phyloP scores from a whole-genome alignment of 805 yeast species.

The Suhomyces tanzawaensis region DNA sequence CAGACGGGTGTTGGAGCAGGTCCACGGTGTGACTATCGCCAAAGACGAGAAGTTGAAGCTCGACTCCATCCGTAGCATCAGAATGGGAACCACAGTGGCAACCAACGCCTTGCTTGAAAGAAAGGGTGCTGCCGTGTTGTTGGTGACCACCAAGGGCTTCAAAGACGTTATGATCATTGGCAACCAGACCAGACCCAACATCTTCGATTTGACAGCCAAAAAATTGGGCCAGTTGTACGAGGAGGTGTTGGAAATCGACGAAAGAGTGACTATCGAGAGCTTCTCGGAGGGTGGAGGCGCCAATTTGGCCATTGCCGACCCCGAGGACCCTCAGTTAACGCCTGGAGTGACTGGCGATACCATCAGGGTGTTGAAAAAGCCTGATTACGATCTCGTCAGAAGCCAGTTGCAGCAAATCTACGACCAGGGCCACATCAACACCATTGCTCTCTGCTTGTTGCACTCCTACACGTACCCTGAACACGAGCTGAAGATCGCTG shows the following conservation, averaged over 20 bases:
- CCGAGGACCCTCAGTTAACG: slow-evolving; percentile 28
- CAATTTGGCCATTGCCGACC: slow-evolving; percentile 16
- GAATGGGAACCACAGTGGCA: slow-evolving; percentile 96
- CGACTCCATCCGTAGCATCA: slow-evolving; percentile 58
- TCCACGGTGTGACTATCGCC: slow-evolving; percentile 54
- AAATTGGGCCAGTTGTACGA: slow-evolving; percentile 73
- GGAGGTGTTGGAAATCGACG: slow-evolving; percentile 80
- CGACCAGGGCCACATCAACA: slow-evolving; percentile 20
- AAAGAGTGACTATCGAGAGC: slow-evolving; percentile 76
- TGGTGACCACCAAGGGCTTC: slow-evolving; percentile 86
- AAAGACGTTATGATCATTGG: slow-evolving; percentile 81
- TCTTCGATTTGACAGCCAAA: slow-evolving; percentile 76
- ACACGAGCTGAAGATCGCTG: slow-evolving; percentile 35
- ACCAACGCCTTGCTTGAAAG: slow-evolving; percentile 92
- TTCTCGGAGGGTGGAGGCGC: slow-evolving; percentile 69
- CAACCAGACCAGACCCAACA: slow-evolving; percentile 86
- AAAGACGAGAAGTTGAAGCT: slow-evolving; percentile 57
- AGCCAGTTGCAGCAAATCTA: slow-evolving; percentile 25
- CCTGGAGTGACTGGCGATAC: slow-evolving; percentile 36
- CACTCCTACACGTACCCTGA: slow-evolving; percentile 42
- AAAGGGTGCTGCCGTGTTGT: slow-evolving; percentile 85
- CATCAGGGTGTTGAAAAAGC: slow-evolving; percentile 29
- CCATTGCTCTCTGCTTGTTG: slow-evolving; percentile 38
- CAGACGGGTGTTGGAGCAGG: slow-evolving; percentile 66
- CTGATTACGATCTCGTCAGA: slow-evolving; percentile 25